A percentile compares a stretch with the other conserved stretches of the same genome.
These are phyloP conservation scores for Cyclotella cryptica DNA, from an alignment of 108 stramenopile species.

Conservation along the genomic window DNA sequence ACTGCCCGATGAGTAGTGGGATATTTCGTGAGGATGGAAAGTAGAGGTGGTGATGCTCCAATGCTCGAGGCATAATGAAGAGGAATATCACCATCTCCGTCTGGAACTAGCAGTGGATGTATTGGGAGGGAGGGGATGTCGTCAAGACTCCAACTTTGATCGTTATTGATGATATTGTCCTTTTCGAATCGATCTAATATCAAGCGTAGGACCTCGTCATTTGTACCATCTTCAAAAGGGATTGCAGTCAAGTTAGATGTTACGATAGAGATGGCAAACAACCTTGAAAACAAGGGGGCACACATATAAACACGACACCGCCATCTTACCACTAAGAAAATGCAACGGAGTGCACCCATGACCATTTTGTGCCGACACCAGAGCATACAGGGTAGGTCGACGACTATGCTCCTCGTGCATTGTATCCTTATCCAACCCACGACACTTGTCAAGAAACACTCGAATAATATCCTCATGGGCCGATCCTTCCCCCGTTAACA, in stretches of 20 bases:
- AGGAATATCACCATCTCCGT: slow-evolving; percentile 33
- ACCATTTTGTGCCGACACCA: slow-evolving; percentile 30
- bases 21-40: slow-evolving; percentile 15
- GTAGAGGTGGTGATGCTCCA: slow-evolving; percentile 16
- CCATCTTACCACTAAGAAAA: slow-evolving; percentile 28
- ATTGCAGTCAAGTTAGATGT: neutral
- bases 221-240: slow-evolving; percentile 3
- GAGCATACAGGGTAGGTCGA: slow-evolving; percentile 27
- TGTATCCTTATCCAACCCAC: slow-evolving; percentile 2
- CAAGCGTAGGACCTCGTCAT: slow-evolving; percentile 9
- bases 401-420: neutral
- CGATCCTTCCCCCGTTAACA: slow-evolving; percentile 34
- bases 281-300: neutral
- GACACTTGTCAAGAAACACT: slow-evolving; percentile 20
- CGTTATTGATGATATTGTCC: neutral
- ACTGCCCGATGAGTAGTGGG: slow-evolving; percentile 16
- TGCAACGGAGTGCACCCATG: slow-evolving; percentile 43
- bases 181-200: slow-evolving; percentile 22
- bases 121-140: too few relatives aligned
- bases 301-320: neutral
- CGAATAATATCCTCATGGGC: slow-evolving; percentile 30
- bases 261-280: neutral
- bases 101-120: slow-evolving; percentile 37
- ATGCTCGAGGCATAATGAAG: slow-evolving; percentile 16
- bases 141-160: too few relatives aligned